Evolutionary conservation across 495 filamentous ascomycete genomes (phyloP).

Genomic region (Xylaria castorea): DNA sequence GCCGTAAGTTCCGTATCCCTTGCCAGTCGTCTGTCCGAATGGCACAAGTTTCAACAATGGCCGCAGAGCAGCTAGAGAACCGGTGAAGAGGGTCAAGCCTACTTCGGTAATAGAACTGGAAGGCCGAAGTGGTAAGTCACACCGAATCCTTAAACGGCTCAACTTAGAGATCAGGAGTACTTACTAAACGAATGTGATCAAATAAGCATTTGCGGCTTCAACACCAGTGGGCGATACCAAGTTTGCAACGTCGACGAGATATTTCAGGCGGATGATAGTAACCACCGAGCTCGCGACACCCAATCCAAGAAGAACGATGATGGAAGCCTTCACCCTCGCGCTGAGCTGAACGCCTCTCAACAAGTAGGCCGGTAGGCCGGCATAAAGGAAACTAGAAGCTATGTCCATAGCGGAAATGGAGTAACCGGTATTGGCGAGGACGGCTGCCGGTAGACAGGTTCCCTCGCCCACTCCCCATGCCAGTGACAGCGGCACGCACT

Average conservation of each 20-base stretch:
- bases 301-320: constrained; percentile 23
- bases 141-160: neutral
- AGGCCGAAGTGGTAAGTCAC: constrained; percentile 10
- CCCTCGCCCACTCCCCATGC: constrained; percentile 26
- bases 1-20: constrained; percentile 23
- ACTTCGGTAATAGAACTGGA: constrained; percentile 30
- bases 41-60: constrained; percentile 31
- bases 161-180: neutral
- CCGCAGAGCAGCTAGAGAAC: constrained; percentile 28
- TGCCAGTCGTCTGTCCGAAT: constrained; percentile 24
- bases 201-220: constrained; percentile 25
- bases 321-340: constrained; percentile 20
- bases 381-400: constrained; percentile 26
- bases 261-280: constrained; percentile 28
- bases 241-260: constrained; percentile 25
- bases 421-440: constrained; percentile 28
- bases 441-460: constrained; percentile 20
- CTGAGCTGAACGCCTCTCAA: constrained; percentile 27
- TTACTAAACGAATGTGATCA: constrained; percentile 30
- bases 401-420: constrained; percentile 29
- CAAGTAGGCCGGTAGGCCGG: constrained; percentile 19
- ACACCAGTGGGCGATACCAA: constrained; percentile 21
- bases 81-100: constrained; percentile 31
- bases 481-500: constrained; percentile 23
- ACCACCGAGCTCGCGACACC: constrained; percentile 29